Evolutionary conservation across 2,329 filamentous ascomycete species (phyloP).

Genomic region (Aspergillus candidus): DNA sequence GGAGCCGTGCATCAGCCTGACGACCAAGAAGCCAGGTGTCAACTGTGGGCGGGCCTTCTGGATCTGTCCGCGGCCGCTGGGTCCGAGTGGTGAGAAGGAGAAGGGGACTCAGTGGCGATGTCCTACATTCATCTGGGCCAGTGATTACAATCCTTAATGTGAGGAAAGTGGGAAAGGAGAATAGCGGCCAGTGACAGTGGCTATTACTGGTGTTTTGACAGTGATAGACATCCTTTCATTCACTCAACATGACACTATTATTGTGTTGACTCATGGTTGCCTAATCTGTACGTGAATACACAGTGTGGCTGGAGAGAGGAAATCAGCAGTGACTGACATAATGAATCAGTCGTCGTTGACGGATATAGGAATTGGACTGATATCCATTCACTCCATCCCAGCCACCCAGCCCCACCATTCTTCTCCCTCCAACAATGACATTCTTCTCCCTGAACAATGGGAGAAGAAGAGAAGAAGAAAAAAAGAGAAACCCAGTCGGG

Average conservation of each 20-base stretch:
- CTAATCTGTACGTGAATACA: no score
- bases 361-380: neutral
- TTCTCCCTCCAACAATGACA: no score
- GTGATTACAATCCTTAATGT: conserved; percentile 50
- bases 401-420: no score
- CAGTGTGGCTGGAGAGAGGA: no score
- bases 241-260: neutral
- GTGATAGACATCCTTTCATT: neutral
- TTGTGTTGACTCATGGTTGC: no score
- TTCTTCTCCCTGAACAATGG: neutral
- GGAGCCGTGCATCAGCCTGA: conserved; percentile 75
- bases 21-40: conserved; percentile 81
- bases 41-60: conserved; percentile 67
- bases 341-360: neutral
- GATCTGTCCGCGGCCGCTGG: conserved; percentile 70
- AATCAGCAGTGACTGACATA: no score
- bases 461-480: neutral
- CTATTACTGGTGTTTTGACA: neutral
- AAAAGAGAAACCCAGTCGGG: neutral
- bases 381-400: no score
- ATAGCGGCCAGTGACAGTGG: neutral
- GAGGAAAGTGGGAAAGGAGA: neutral
- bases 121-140: conserved; percentile 70
- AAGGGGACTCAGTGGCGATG: conserved; percentile 82
- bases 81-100: conserved; percentile 79